Percentiles rank a stretch among this genome's conserved stretches.
phyloP scores from a whole-genome alignment of 2,329 filamentous ascomycete species.

The Xenosphaeropsis pyriputrescens region DNA sequence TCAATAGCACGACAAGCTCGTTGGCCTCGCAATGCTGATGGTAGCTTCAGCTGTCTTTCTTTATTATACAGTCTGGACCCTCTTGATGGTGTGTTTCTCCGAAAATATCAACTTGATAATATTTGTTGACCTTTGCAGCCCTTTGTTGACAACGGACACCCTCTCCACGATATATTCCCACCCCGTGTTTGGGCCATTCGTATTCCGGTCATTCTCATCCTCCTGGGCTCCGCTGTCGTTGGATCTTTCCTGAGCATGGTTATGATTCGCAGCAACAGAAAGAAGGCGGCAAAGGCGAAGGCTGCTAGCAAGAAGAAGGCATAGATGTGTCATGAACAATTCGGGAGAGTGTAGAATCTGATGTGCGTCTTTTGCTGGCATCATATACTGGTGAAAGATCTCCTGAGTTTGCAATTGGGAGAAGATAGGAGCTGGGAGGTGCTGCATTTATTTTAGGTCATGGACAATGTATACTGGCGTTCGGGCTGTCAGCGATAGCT shows the following conservation, averaged over 20 bases:
- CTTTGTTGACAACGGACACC: constrained; percentile 91
- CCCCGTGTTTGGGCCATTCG: constrained; percentile 98
- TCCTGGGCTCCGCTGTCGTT: constrained; percentile 83
- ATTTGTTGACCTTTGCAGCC: constrained; percentile 41
- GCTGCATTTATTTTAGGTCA: too few species aligned
- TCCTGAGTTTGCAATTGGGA: too few species aligned
- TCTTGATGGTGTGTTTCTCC: constrained; percentile 65
- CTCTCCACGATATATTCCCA: constrained; percentile 87
- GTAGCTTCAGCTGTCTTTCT: constrained; percentile 59
- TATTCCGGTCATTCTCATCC: constrained; percentile 90
- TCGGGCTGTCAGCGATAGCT: too few species aligned
- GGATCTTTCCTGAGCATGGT: constrained; percentile 92
- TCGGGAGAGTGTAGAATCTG: too few species aligned
- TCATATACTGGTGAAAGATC: too few species aligned
- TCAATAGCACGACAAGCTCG: constrained; percentile 73
- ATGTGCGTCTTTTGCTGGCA: not conserved
- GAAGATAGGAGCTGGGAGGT: too few species aligned
- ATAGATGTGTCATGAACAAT: constrained; percentile 22
- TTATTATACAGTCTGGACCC: constrained; percentile 97
- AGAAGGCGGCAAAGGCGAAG: constrained; percentile 91
- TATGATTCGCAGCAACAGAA: constrained; percentile 97
- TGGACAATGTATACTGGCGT: too few species aligned
- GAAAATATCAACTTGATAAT: not conserved
- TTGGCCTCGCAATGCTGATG: constrained; percentile 64
- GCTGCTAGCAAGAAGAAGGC: constrained; percentile 78